These are phyloP conservation scores for Phoma herbarum DNA, from an alignment of 2,329 filamentous ascomycete species.

Conservation along the genomic window DNA sequence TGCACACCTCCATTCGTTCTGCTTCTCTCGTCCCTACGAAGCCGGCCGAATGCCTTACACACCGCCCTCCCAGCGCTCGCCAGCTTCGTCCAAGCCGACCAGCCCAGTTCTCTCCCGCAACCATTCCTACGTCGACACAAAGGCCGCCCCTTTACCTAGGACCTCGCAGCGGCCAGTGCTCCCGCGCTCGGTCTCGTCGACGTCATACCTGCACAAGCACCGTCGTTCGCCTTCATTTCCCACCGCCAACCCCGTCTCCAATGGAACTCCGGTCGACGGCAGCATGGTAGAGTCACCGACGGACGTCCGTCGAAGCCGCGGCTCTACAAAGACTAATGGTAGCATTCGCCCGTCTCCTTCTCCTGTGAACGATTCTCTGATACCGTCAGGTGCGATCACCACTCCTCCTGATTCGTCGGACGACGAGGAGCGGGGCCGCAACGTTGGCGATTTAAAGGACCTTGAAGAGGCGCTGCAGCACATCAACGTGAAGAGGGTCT, in stretches of 20 bases:
- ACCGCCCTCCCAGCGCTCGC: conserved; percentile 74
- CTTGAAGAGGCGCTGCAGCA: conserved; percentile 84
- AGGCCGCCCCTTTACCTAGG: conserved; percentile 46
- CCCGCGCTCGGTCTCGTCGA: conserved; percentile 66
- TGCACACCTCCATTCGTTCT: conserved; percentile 44
- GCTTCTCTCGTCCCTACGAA: conserved; percentile 42
- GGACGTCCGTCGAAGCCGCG: conserved; percentile 35
- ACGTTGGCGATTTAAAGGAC: conserved; percentile 64
- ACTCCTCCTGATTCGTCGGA: conserved; percentile 93
- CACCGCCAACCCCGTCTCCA: conserved; percentile 41
- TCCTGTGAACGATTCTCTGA: conserved; percentile 77
- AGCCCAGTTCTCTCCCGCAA: conserved; percentile 61
- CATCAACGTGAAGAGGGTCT: conserved; percentile 72
- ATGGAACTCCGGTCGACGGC: conserved; percentile 39
- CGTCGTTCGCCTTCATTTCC: conserved; percentile 64
- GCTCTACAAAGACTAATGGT: conserved; percentile 55
- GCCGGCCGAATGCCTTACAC: conserved; percentile 82
- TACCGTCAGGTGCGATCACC: conserved; percentile 84
- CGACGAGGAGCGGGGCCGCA: conserved; percentile 74
- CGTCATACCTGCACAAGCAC: conserved; percentile 69
- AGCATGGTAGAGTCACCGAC: conserved; percentile 29
- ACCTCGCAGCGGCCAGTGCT: conserved; percentile 55
- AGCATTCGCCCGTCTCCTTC: conserved; percentile 84
- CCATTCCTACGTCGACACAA: conserved; percentile 60
- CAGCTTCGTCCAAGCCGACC: conserved; percentile 63